These are phyloP conservation scores for Candida suzukii DNA, from an alignment of 805 yeast species.

Conservation along the genomic window DNA sequence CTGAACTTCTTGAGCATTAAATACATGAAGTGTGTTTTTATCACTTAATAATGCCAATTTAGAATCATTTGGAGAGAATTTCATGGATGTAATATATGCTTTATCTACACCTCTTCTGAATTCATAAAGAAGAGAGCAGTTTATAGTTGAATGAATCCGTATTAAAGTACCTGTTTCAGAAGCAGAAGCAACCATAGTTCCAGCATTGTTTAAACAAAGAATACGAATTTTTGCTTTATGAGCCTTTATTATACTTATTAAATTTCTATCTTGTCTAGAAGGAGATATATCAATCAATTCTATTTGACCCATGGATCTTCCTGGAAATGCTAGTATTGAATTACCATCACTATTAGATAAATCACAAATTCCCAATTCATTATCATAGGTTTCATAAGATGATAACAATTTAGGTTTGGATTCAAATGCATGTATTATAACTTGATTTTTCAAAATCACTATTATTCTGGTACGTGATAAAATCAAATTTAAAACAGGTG, in stretches of 20 bases:
- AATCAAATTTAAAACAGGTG: slow-evolving; percentile 67
- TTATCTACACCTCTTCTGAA: slow-evolving; percentile 87
- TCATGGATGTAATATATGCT: slow-evolving; percentile 76
- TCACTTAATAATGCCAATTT: slow-evolving; percentile 82
- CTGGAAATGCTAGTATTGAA: slow-evolving; percentile 66
- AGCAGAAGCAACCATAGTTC: slow-evolving; percentile 70
- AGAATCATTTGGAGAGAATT: slow-evolving; percentile 70
- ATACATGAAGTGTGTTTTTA: slow-evolving; percentile 84
- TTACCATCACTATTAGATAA: slow-evolving; percentile 15
- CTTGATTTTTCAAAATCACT: slow-evolving; percentile 60
- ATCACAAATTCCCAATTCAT: slow-evolving; percentile 59
- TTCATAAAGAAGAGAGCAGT: slow-evolving; percentile 68
- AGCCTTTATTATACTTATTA: slow-evolving; percentile 67
- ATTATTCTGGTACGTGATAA: slow-evolving; percentile 71
- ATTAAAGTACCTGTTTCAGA: slow-evolving; percentile 78
- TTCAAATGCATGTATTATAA: slow-evolving; percentile 72
- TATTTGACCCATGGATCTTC: slow-evolving; percentile 66
- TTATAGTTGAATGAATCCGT: slow-evolving; percentile 61
- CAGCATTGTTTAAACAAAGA: slow-evolving; percentile 55
- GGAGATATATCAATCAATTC: slow-evolving; percentile 73
- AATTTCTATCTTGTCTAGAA: slow-evolving; percentile 52
- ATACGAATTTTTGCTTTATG: slow-evolving; percentile 63
- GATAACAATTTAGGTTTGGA: slow-evolving; percentile 68
- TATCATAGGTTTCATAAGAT: slow-evolving; percentile 57
- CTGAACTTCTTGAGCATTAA: slow-evolving; percentile 32